Base-by-base conservation (phyloP, 495 filamentous ascomycete species). In the Aspergillus haitiensis region DNA sequence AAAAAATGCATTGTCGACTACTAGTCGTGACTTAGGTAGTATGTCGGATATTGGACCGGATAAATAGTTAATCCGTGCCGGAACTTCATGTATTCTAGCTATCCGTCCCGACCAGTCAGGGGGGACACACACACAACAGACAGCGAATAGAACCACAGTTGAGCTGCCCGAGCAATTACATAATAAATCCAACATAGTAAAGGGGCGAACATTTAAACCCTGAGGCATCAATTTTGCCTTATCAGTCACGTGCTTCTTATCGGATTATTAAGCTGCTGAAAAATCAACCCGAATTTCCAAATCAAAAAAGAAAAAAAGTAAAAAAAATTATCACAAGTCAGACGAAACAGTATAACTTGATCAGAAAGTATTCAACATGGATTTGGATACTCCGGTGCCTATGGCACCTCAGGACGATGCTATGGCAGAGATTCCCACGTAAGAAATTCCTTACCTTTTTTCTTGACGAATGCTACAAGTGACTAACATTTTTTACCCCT, bases 351-450 rank as follows among this genome's bases (percentile, higher is more conserved):
- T 27, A 27, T 27, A 51, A 31, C 48, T 12, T 33, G 13, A 53
- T 32, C 50, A 36, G 27, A 55, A 7, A 7, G 21, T 44, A 36
- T 15, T 52, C 34, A 61, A 46, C 3, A 61, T 61, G 59, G 59
- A 61, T 51, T 39, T 52, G 12, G 59, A 61, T 52, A 52, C 46
- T 16, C 59, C 59, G 6, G 46, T 61, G 39, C 47, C 59, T 46
- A 56, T 61, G 58, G 58, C 58, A 45, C 52, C 37, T 9, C 37
- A 51, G 33, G 53, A 39, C 6, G 48, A 45, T n/a, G 40, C 5
- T n/a, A 53, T 21, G 15, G 32, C 7, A 3, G 47, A 56, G 34
- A 36, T 37, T 39, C 59, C 59, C 4, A 61, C 59, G 59, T 61
- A 47, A 47, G 52, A 36, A 15, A 37, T 7, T n/a, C 13, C 39